Conservation (phyloP, 306 rosid species). For the Echinosophora koreensis region DNA sequence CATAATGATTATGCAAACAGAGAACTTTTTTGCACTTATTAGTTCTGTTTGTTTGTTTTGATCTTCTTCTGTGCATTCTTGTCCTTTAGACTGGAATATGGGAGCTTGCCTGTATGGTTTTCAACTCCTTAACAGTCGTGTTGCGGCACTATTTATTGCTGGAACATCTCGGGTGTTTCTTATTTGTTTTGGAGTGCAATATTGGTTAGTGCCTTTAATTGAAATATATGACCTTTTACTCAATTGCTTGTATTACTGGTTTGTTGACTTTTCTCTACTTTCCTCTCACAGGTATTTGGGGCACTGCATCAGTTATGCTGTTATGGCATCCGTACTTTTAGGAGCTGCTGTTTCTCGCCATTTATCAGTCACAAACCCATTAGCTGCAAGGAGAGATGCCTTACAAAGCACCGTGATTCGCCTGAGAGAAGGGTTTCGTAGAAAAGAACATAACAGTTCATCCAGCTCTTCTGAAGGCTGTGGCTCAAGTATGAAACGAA, state of each 20-base stretch:
- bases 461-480: constrained; percentile 98
- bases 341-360: constrained; percentile 99
- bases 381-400: constrained; percentile 99
- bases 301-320: constrained; percentile 97
- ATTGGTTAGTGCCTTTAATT: constrained; percentile 74
- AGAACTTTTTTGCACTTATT: constrained; percentile 35
- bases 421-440: constrained; percentile 96
- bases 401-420: constrained; percentile 97
- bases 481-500: constrained; percentile 97
- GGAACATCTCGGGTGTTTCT: constrained; percentile 97
- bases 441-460: constrained; percentile 94
- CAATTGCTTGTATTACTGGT: constrained; percentile 41
- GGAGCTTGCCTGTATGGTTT: constrained; percentile 98
- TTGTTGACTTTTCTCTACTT: constrained; percentile 39
- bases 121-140: constrained; percentile 88
- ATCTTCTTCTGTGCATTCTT: constrained; percentile 35
- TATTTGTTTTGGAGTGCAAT: constrained; percentile 96
- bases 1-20: neutral
- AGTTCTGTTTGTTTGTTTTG: constrained; percentile 34
- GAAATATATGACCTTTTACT: constrained; percentile 20
- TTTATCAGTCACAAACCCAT: constrained; percentile 85
- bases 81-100: constrained; percentile 92
- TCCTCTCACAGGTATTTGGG: constrained; percentile 85
- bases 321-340: constrained; percentile 91
- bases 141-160: constrained; percentile 89